Evolutionary conservation across 768 basidiomycete species (phyloP), one percentile per base, ranked within the genome.

Genomic region (Dioszegia aurantiaca): DNA sequence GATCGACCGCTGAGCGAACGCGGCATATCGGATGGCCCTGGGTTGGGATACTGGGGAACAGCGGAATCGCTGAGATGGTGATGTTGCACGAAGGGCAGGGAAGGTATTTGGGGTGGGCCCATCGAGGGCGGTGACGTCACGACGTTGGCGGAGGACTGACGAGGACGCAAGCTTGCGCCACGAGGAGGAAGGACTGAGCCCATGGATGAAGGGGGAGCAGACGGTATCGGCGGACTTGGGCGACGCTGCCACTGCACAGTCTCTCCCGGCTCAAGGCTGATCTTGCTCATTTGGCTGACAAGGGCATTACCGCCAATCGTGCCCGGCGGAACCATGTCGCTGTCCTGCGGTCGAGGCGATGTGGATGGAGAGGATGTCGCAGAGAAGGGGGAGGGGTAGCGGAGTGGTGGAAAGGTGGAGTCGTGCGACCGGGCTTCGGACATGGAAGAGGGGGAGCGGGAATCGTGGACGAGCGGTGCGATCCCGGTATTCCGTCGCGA

Each of bases 1-100:
- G 71, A 73, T 60, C 71, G 58, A 31, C 71, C 71, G 17, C 69
- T 70, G 1, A 59, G 45, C 16, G 71, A 73, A n/a, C 71, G 51
- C 30, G 68, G 71, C 30, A 73, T 36, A 6, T 36, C 57, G 3
- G 65, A 59, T 0, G 67, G 64, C 16, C 48, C 48, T 36, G n/a
- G 19, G 23, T 17, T 26, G 45, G 40, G 56, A 49, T 41, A 58
- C 28, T 53, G 51, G 11, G 36, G 51, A 19, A 41, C 28, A 19
- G 54, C 54, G 14, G 54, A 28, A 36, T 55, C 54, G 4, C 41
- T 44, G 44, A 16, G n/a, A 17, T 28, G 46, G 16, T 47, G 46
- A 14, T 53, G 51, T n/a, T 58, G 51, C 19, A 47, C 12, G 54
- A 56, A 61, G 4, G 62, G 37, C 36, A 53, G 19, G 17, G 54